Base-by-base conservation (phyloP, 2,329 filamentous ascomycete species). In the Exophiala spinifera region DNA sequence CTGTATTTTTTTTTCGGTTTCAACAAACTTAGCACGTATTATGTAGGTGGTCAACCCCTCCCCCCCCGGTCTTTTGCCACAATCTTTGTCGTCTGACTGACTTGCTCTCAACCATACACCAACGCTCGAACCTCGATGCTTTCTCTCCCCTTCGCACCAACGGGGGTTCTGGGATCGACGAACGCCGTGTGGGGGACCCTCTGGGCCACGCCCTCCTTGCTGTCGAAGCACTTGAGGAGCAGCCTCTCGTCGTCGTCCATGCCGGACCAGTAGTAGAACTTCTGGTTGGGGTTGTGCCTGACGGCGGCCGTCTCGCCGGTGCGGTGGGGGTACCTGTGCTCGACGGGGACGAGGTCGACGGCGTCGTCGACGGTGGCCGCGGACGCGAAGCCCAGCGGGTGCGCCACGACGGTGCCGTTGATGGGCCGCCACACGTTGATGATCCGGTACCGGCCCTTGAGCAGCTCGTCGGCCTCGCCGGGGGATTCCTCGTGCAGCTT, bases 41-140 rank as follows among this genome's bases (percentile, higher is more conserved):
- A n/a, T n/a, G n/a, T n/a, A n/a, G n/a, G n/a, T n/a, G n/a, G n/a
- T n/a, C n/a, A n/a, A n/a, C n/a, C n/a, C n/a, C n/a, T n/a, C n/a
- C n/a, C n/a, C n/a, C n/a, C n/a, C n/a, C n/a, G n/a, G n/a, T n/a
- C n/a, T n/a, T n/a, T n/a, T n/a, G n/a, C n/a, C n/a, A n/a, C n/a
- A n/a, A n/a, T n/a, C n/a, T n/a, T n/a, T n/a, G n/a, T n/a, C n/a
- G n/a, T n/a, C n/a, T n/a, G n/a, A n/a, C n/a, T n/a, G n/a, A n/a
- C n/a, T n/a, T n/a, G n/a, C n/a, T n/a, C n/a, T n/a, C n/a, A 75
- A 15, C 87, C 88, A 77, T 96, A 95, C 0, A 96, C 87, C 69
- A 96, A 76, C 33, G 88, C 85, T 63, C 91, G 80, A 14, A 96
- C 88, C 71, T 96, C 91, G 67, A 96, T 95, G 68, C 90, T 95